Evolutionary conservation across 139 green algal species (phyloP).

Genomic region (Chlorella sorokiniana): DNA sequence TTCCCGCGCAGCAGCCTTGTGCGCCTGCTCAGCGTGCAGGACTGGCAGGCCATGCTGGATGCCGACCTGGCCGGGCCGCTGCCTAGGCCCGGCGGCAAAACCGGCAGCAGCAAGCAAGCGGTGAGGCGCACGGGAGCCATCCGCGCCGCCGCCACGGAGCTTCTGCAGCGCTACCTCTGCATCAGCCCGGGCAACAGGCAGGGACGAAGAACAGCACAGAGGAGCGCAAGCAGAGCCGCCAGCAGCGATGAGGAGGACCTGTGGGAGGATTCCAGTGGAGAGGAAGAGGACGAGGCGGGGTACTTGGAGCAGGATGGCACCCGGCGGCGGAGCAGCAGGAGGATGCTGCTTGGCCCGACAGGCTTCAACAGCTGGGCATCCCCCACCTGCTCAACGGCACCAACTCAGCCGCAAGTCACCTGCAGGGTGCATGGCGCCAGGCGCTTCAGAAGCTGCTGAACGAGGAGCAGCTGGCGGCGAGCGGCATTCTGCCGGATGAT

Average conservation of each 20-base stretch:
- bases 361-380: not conserved
- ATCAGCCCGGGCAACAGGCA: not conserved
- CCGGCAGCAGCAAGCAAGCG: not conserved
- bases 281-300: not conserved
- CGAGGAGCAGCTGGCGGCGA: not conserved
- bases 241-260: not conserved
- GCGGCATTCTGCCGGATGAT: not conserved
- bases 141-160: not conserved
- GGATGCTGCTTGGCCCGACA: not conserved
- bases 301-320: not conserved
- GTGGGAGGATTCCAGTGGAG: not conserved
- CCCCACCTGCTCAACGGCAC: not conserved
- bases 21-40: not conserved
- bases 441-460: not conserved
- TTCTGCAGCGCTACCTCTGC: conserved; percentile 6
- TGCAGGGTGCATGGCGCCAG: not conserved
- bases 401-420: not conserved
- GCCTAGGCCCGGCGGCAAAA: not conserved
- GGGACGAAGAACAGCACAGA: not conserved
- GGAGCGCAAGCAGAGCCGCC: too few species aligned
- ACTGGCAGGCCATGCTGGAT: conserved; percentile 24
- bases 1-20: not conserved
- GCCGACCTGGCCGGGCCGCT: not conserved
- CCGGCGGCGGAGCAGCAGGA: not conserved
- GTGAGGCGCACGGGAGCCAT: not conserved